Evolutionary conservation across 2,329 filamentous ascomycete species (phyloP).

Genomic region (Colletotrichum cordylinicola): DNA sequence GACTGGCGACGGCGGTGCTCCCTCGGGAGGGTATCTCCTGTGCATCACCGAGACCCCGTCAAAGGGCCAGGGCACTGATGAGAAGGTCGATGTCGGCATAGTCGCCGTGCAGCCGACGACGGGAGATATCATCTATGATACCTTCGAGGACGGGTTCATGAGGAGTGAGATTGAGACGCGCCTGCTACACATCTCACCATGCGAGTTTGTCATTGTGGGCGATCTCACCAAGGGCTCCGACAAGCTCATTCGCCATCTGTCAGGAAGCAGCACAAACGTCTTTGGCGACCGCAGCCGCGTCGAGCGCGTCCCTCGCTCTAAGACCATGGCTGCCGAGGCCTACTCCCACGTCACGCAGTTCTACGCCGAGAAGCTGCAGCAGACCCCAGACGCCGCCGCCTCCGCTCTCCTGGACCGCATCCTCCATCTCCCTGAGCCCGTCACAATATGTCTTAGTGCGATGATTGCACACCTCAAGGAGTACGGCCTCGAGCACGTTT

Average conservation of each 20-base stretch:
- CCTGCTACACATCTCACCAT: slow-evolving; percentile 93
- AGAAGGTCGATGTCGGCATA: slow-evolving; percentile 90
- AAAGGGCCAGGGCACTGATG: slow-evolving; percentile 83
- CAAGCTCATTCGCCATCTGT: slow-evolving; percentile 89
- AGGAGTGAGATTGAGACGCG: slow-evolving; percentile 93
- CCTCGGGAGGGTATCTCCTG: slow-evolving; percentile 83
- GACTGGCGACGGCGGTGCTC: slow-evolving; percentile 52
- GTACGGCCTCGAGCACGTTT: slow-evolving; percentile 93
- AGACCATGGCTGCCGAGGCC: slow-evolving; percentile 83
- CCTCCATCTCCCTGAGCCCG: slow-evolving; percentile 80
- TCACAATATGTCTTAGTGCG: slow-evolving; percentile 90
- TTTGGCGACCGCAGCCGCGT: slow-evolving; percentile 91
- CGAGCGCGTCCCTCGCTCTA: slow-evolving; percentile 76
- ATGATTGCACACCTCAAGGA: slow-evolving; percentile 95
- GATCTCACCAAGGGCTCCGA: slow-evolving; percentile 89
- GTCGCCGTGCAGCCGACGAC: slow-evolving; percentile 95
- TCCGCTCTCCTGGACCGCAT: slow-evolving; percentile 83
- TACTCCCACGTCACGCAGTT: slow-evolving; percentile 91
- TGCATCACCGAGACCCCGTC: slow-evolving; percentile 87
- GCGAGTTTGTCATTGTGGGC: slow-evolving; percentile 92
- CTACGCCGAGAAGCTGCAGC: slow-evolving; percentile 85
- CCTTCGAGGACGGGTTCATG: slow-evolving; percentile 98
- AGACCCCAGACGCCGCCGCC: slow-evolving; percentile 39
- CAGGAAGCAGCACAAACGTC: slow-evolving; percentile 87
- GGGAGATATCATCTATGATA: slow-evolving; percentile 94